Percentiles rank a stretch among this genome's conserved stretches.
phyloP scores from a whole-genome alignment of 768 basidiomycete genomes.

The Tephrocybe rancida region DNA sequence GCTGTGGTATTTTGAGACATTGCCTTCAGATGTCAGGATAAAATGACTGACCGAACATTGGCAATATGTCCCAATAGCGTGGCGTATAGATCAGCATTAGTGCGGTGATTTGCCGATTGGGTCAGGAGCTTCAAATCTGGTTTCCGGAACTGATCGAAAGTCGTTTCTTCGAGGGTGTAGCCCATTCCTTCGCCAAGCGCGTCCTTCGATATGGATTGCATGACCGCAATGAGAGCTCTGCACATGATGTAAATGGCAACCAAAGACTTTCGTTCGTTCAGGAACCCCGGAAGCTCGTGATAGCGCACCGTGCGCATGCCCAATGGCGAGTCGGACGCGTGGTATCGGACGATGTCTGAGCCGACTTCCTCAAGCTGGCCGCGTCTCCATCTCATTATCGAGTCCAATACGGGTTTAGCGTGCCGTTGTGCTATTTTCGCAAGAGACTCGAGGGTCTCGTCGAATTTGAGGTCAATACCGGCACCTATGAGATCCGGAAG shows the following conservation, averaged over 20 bases:
- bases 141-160: slow-evolving; percentile 81
- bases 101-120: slow-evolving; percentile 74
- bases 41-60: slow-evolving; percentile 63
- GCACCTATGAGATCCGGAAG: slow-evolving; percentile 72
- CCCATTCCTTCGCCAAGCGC: slow-evolving; percentile 79
- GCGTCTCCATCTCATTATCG: slow-evolving; percentile 85
- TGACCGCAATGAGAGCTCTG: slow-evolving; percentile 77
- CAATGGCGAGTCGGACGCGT: slow-evolving; percentile 41
- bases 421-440: slow-evolving; percentile 86
- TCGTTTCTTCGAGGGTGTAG: slow-evolving; percentile 82
- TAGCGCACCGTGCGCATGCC: slow-evolving; percentile 36
- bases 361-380: slow-evolving; percentile 67
- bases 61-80: slow-evolving; percentile 84
- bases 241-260: slow-evolving; percentile 91
- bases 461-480: slow-evolving; percentile 76
- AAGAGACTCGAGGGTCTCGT: slow-evolving; percentile 82
- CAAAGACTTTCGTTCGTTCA: slow-evolving; percentile 75
- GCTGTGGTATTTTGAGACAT: slow-evolving; percentile 35
- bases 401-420: slow-evolving; percentile 82
- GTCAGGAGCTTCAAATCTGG: slow-evolving; percentile 69
- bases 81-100: slow-evolving; percentile 83
- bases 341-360: slow-evolving; percentile 52
- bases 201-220: slow-evolving; percentile 74
- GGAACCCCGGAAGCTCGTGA: slow-evolving; percentile 50
- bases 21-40: not conserved